Percentiles rank a stretch among this genome's conserved stretches.
These are phyloP conservation scores for Kwoniella bestiolae DNA, from an alignment of 768 basidiomycete species.

Conservation along the genomic window DNA sequence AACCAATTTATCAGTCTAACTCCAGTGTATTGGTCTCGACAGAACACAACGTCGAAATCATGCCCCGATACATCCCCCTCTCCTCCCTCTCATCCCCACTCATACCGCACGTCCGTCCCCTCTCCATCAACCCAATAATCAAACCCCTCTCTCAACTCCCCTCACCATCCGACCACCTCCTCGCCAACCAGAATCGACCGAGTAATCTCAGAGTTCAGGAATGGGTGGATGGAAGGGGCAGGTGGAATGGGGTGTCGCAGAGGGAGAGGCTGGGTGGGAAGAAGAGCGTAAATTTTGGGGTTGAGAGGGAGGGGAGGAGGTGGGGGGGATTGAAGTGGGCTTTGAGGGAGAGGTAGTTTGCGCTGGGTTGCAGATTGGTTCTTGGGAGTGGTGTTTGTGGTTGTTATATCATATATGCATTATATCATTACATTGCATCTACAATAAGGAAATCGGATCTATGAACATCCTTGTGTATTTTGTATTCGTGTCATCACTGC, in stretches of 20 bases:
- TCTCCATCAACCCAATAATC: slow-evolving; percentile 14
- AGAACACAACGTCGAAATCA: no score
- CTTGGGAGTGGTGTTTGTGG: not conserved
- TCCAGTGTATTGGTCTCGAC: no score
- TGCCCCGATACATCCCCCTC: slow-evolving; percentile 33
- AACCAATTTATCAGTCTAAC: no score
- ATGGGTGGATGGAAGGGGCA: slow-evolving; percentile 32
- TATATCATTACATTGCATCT: not conserved
- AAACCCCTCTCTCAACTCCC: slow-evolving; percentile 20
- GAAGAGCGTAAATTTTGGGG: slow-evolving; percentile 23
- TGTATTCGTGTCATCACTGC: not conserved
- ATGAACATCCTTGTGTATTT: no score
- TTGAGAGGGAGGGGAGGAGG: slow-evolving; percentile 27
- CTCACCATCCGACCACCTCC: slow-evolving; percentile 28
- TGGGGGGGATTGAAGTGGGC: slow-evolving; percentile 43
- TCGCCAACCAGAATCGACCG: slow-evolving; percentile 18
- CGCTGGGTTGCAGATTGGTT: not conserved
- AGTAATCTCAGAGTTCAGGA: slow-evolving; percentile 43
- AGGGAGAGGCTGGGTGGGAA: slow-evolving; percentile 29
- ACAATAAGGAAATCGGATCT: no score
- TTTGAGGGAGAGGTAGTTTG: slow-evolving; percentile 36
- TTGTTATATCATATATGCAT: slow-evolving; percentile 7
- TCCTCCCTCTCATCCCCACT: slow-evolving; percentile 8
- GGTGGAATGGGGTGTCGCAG: slow-evolving; percentile 30
- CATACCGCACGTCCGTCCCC: slow-evolving; percentile 26